A percentile compares a stretch with the other conserved stretches of the same genome.
These are phyloP conservation scores for Scenedesmus sp. DNA, from an alignment of 163 green algal species.

Conservation along the genomic window DNA sequence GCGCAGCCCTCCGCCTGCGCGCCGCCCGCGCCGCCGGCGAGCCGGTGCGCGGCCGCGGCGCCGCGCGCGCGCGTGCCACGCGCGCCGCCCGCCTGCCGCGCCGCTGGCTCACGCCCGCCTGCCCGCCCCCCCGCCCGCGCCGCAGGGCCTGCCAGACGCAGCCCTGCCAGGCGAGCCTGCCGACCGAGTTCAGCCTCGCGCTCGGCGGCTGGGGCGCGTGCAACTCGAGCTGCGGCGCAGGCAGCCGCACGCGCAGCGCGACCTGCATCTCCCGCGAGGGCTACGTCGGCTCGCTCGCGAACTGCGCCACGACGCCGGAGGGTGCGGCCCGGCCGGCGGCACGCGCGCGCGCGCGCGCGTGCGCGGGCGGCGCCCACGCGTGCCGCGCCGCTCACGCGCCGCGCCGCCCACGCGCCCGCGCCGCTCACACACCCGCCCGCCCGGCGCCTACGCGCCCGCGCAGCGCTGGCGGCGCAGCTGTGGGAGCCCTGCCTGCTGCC, in stretches of 20 bases:
- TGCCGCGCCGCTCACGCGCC: no score
- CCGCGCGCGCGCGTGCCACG: no score
- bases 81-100: not conserved
- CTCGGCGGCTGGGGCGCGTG: constrained; percentile 18
- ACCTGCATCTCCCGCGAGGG: constrained; percentile 27
- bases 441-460: no score
- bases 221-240: constrained; percentile 23
- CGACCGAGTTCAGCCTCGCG: constrained; percentile 5
- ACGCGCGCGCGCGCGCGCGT: no score
- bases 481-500: constrained; percentile 29
- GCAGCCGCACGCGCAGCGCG: constrained; percentile 20
- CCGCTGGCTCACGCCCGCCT: not conserved
- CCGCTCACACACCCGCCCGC: no score
- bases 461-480: constrained; percentile 12
- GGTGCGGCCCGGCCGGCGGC: not conserved
- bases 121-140: no score
- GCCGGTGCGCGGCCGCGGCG: not conserved
- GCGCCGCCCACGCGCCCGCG: no score
- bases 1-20: constrained; percentile 1
- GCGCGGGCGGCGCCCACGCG: no score
- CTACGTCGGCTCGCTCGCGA: constrained; percentile 14
- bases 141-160: constrained; percentile 30
- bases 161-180: constrained; percentile 12
- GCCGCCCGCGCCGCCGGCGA: not conserved
- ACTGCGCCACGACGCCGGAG: constrained; percentile 13